phyloP scores from a whole-genome alignment of 1,284 basidiomycete genomes.

The Trichosporon faecale region DNA sequence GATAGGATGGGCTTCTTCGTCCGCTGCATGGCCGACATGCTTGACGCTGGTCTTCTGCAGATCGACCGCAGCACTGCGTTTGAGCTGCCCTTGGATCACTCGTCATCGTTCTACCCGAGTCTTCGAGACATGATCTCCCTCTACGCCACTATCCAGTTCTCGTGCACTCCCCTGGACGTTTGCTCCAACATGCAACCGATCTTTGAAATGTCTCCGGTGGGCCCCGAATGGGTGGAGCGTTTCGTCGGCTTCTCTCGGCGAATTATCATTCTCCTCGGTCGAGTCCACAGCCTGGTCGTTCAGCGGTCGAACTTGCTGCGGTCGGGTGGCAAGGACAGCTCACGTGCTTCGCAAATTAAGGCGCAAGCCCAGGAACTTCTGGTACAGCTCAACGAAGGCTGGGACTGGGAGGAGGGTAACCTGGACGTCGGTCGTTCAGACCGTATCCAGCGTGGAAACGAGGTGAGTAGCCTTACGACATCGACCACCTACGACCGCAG shows the following conservation, averaged over 20 bases:
- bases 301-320: constrained; percentile 17
- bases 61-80: constrained; percentile 21
- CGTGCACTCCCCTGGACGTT: constrained; percentile 15
- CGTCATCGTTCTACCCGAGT: constrained; percentile 17
- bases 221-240: constrained; percentile 28
- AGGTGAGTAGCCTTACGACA: constrained; percentile 16
- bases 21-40: constrained; percentile 30
- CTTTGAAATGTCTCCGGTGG: constrained; percentile 13
- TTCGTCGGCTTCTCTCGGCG: constrained; percentile 27
- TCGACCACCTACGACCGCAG: neutral
- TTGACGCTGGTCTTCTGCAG: constrained; percentile 17
- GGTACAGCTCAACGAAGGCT: constrained; percentile 15
- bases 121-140: constrained; percentile 27
- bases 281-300: constrained; percentile 24
- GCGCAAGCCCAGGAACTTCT: constrained; percentile 19
- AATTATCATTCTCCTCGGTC: constrained; percentile 22
- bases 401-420: constrained; percentile 18
- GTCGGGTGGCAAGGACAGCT: constrained; percentile 7
- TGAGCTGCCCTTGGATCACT: constrained; percentile 12
- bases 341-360: constrained; percentile 11
- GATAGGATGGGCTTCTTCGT: constrained; percentile 27
- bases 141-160: constrained; percentile 21
- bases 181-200: constrained; percentile 8
- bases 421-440: constrained; percentile 19
- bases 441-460: constrained; percentile 27